Evolutionary conservation across 2,329 filamentous ascomycete genomes (phyloP).

Genomic region (Arthrobotrys sinensis): DNA sequence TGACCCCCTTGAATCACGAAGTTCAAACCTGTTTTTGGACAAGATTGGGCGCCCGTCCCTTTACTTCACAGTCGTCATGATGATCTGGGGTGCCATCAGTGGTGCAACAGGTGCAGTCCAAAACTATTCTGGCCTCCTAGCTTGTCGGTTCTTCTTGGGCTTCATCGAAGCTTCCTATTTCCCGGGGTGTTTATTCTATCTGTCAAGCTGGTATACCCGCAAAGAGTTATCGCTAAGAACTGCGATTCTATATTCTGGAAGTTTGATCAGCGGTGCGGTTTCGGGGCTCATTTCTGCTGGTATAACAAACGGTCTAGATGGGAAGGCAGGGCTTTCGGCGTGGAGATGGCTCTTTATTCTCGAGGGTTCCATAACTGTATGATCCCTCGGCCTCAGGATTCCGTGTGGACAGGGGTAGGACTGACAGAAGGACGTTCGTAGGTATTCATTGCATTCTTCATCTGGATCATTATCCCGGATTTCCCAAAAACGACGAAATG

Average conservation of each 20-base stretch:
- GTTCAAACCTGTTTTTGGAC: constrained; percentile 71
- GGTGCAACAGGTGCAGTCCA: constrained; percentile 72
- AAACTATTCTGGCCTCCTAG: constrained; percentile 73
- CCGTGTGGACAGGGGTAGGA: not conserved
- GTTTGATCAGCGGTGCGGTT: constrained; percentile 80
- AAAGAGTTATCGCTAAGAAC: constrained; percentile 78
- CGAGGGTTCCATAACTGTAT: constrained; percentile 76
- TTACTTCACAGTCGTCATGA: constrained; percentile 73
- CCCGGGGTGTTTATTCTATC: constrained; percentile 76
- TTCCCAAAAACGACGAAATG: constrained; percentile 76
- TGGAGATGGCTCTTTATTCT: constrained; percentile 81
- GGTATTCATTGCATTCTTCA: constrained; percentile 73
- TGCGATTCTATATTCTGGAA: constrained; percentile 78
- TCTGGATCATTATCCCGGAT: constrained; percentile 77
- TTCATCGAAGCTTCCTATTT: constrained; percentile 77
- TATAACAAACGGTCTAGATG: constrained; percentile 78
- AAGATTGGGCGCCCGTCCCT: constrained; percentile 71
- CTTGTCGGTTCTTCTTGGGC: constrained; percentile 74
- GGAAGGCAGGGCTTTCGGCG: constrained; percentile 72
- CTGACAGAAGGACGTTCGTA: constrained; percentile 24
- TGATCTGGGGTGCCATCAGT: constrained; percentile 75
- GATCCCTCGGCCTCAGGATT: not conserved
- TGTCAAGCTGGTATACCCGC: constrained; percentile 76
- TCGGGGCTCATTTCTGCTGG: constrained; percentile 77
- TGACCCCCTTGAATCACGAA: constrained; percentile 38